Evolutionary conservation across 495 filamentous ascomycete species (phyloP), one percentile per base, ranked within the genome.

Genomic region (Barbatosphaeria neglecta): DNA sequence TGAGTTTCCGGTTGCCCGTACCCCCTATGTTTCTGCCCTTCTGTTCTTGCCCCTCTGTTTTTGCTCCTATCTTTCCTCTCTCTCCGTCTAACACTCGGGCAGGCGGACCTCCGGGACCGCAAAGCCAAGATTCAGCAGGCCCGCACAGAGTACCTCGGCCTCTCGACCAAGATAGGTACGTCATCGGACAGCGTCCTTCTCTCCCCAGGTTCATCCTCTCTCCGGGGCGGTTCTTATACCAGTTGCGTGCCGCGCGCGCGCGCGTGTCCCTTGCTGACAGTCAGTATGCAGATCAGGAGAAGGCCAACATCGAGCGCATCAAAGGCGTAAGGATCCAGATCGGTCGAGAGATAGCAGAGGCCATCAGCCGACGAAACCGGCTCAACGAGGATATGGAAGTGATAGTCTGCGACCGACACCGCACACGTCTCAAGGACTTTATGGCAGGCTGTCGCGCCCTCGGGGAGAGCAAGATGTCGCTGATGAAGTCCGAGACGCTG

Each of bases 401-500:
- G 43, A 53, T 81, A 3, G 61, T 77, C 1, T 58, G 90, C 2
- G 58, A 82, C 47, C 84, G 81, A 52, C 81, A 79, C 20, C 70
- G 77, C 41, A 63, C 75, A n/a, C n/a, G n/a, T n/a, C n/a, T n/a
- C n/a, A n/a, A n/a, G n/a, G n/a, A n/a, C n/a, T n/a, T n/a, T n/a
- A n/a, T n/a, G n/a, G n/a, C n/a, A n/a, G n/a, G 73, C 9, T 77
- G 86, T 45, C 72, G 82, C 35, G 73, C 77, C 24, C 68, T 88
- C 10, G 58, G 87, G 13, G 80, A 86, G 54, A 72, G 73, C 2
- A 74, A 86, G 46, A 61, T 95, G 37, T 69, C 76, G 40, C 66
- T 80, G 6, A 69, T 90, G 24, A 93, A 98, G 66, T 90, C 87
- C 0, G 59, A 67, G 8, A 95, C 89, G 0, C 92, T 96, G 51